Conservation (phyloP, 2,329 filamentous ascomycete species). For the Aphanocladium album region DNA sequence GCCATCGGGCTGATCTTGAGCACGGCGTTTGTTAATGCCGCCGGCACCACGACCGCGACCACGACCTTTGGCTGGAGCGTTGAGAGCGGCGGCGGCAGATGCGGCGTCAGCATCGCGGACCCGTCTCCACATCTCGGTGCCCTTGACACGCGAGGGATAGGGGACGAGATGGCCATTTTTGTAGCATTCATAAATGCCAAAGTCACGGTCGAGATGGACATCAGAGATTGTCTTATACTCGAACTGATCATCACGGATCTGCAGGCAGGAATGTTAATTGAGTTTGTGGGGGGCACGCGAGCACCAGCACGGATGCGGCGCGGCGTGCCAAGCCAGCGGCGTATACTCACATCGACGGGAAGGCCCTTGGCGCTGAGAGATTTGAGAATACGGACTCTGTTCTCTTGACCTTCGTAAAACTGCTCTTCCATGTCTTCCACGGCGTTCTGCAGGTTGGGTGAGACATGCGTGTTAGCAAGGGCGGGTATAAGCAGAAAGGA, state of each 20-base stretch:
- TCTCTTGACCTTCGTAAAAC: slow-evolving; percentile 42
- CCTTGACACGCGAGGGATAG: slow-evolving; percentile 38
- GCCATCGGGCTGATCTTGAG: slow-evolving; percentile 44
- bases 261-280: slow-evolving; percentile 17
- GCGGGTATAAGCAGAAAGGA: slow-evolving; percentile 16
- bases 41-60: slow-evolving; percentile 27
- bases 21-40: slow-evolving; percentile 43
- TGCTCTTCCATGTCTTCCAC: slow-evolving; percentile 34
- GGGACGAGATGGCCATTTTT: slow-evolving; percentile 39
- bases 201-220: slow-evolving; percentile 37
- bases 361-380: slow-evolving; percentile 38
- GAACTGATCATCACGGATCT: slow-evolving; percentile 41
- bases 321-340: slow-evolving; percentile 12
- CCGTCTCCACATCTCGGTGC: slow-evolving; percentile 38
- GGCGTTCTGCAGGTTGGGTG: slow-evolving; percentile 28
- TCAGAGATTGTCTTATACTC: slow-evolving; percentile 41
- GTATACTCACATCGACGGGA: slow-evolving; percentile 45
- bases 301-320: slow-evolving; percentile 13
- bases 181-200: slow-evolving; percentile 38
- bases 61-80: slow-evolving; percentile 26
- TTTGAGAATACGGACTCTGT: slow-evolving; percentile 41
- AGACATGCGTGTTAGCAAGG: slow-evolving; percentile 6
- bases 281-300: neutral
- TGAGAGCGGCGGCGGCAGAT: slow-evolving; percentile 25
- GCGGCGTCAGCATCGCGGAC: slow-evolving; percentile 33